Evolutionary conservation across 139 green algal species (phyloP).

Genomic region (Chlorella sp.): DNA sequence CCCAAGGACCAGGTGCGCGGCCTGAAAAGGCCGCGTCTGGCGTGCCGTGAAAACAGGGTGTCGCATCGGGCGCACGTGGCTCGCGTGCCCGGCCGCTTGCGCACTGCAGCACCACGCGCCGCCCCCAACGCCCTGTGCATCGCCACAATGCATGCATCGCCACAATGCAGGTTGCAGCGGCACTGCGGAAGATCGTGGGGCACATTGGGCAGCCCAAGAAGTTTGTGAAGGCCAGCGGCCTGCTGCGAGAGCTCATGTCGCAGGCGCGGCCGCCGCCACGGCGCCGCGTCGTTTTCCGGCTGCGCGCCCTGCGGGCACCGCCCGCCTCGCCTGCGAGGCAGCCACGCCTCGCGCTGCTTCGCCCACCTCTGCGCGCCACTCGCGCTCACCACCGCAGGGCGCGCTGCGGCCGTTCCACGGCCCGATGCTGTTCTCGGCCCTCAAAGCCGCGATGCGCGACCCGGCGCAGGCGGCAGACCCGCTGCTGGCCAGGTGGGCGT

Average conservation of each 20-base stretch:
- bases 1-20: neutral
- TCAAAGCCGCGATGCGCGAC: slow-evolving; percentile 40
- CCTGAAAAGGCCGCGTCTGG: neutral
- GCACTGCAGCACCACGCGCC: neutral
- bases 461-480: slow-evolving; percentile 25
- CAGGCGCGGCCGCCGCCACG: slow-evolving; percentile 23
- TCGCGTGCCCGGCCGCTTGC: neutral
- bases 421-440: slow-evolving; percentile 51
- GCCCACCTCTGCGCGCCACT: no score
- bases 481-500: slow-evolving; percentile 18
- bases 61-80: neutral
- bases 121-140: no score
- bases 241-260: slow-evolving; percentile 73
- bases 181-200: slow-evolving; percentile 54
- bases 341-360: no score
- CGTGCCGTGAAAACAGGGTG: neutral
- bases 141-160: no score
- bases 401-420: slow-evolving; percentile 24
- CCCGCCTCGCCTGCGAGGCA: no score
- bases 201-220: slow-evolving; percentile 71
- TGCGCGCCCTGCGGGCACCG: no score
- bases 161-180: slow-evolving; percentile 46
- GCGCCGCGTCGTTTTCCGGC: no score
- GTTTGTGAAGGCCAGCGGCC: slow-evolving; percentile 68
- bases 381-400: neutral